These are phyloP conservation scores for Penicillium sclerotigenum DNA, from an alignment of 2,329 filamentous ascomycete genomes.

Conservation along the genomic window DNA sequence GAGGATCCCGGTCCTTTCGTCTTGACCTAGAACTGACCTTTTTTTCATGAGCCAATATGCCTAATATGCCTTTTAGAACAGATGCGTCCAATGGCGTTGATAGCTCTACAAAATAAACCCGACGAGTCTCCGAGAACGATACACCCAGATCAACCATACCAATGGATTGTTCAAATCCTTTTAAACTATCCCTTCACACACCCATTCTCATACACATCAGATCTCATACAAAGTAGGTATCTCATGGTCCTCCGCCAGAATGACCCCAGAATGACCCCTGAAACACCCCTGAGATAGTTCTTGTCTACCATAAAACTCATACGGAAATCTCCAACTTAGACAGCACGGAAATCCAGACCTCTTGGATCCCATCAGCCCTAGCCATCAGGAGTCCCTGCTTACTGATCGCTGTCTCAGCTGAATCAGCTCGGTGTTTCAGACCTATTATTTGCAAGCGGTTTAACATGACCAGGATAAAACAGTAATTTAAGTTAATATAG, in stretches of 20 bases:
- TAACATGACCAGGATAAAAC: background rate
- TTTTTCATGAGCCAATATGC: background rate
- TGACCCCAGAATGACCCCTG: background rate
- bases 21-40: background rate
- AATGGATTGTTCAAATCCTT: background rate
- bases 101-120: background rate
- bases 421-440: background rate
- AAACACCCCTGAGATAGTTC: background rate
- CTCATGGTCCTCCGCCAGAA: background rate
- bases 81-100: background rate
- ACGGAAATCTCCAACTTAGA: background rate
- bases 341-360: background rate
- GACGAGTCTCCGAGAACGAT: background rate
- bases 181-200: background rate
- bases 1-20: background rate
- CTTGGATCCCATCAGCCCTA: background rate
- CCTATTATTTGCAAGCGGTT: background rate
- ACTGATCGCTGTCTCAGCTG: background rate
- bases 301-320: background rate
- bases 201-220: background rate
- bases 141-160: background rate
- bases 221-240: background rate
- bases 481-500: background rate
- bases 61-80: background rate
- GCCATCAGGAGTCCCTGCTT: background rate